Evolutionary conservation across 495 filamentous ascomycete species (phyloP), one percentile per base, ranked within the genome.

Genomic region (Pseudevernia furfuracea): DNA sequence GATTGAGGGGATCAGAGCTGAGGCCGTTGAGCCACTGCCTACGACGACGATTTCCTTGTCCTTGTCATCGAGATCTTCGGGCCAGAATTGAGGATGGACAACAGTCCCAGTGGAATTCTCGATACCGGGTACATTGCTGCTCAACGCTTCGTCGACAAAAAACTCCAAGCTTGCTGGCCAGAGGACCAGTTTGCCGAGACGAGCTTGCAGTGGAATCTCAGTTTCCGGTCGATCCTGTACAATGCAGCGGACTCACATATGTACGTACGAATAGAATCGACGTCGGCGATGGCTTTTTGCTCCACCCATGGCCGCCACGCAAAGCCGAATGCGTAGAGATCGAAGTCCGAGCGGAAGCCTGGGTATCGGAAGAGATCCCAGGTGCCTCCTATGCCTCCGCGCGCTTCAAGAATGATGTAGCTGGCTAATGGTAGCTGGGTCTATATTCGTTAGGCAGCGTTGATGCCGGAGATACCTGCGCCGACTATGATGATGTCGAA

Each of bases 311-410:
- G 61, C 38, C 61, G 53, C 61, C 61, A 63, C 19, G 39, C 14
- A 11, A 63, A 63, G 38, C 53, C 61, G 39, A 63, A 63, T 3
- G 61, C 58, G n/a, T 58, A 63, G 28, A 63, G 61, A 12, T 63
- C 61, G 30, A 39, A 58, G 44, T 63, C 61, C 17, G 53, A 63
- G 56, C 61, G 61, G 30, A 63, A 58, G 39, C 61, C 61, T 14
- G 61, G 61, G 25, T 63, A 63, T 6, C 39, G 28, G 15, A 63
- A 63, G 52, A 63, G 56, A 38, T 63, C 61, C 61, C 61, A 63
- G 6, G 61, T 63, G 3, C 61, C 61, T 32, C 61, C 61, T 46
- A 63, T 58, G n/a, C 39, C 30, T 6, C 52, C 52, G 14, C 61
- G 61, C 5, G 61, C 37, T 46, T 63, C 61, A 30, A 63, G 61